Evolutionary conservation across 1,284 basidiomycete genomes (phyloP).

Genomic region (Cystobasidium pallidum): DNA sequence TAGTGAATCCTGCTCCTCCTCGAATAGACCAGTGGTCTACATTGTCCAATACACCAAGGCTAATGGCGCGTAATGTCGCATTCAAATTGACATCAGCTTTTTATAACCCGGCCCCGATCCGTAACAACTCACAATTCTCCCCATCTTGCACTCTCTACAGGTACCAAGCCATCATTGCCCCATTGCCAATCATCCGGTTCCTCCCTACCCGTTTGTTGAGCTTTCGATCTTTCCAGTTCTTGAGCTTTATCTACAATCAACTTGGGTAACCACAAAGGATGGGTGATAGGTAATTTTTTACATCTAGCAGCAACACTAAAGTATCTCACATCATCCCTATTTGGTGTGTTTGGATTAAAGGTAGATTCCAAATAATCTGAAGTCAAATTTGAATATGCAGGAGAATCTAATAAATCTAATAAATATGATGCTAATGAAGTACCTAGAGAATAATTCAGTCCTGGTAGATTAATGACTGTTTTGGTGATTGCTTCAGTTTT

Average conservation of each 20-base stretch:
- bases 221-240: conserved; percentile 66
- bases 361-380: conserved; percentile 78
- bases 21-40: conserved; percentile 97
- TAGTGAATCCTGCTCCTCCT: conserved; percentile 65
- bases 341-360: conserved; percentile 90
- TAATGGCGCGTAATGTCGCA: no score
- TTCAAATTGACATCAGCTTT: no score
- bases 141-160: conserved; percentile 85
- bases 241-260: conserved; percentile 77
- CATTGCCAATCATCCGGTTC: conserved; percentile 62
- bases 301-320: conserved; percentile 84
- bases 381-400: conserved; percentile 93
- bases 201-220: conserved; percentile 58
- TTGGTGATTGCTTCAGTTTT: conserved; percentile 34
- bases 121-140: conserved; percentile 68
- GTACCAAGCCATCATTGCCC: conserved; percentile 95
- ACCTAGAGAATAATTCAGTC: conserved; percentile 62
- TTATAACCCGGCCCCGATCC: no score
- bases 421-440: conserved; percentile 83
- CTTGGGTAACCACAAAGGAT: conserved; percentile 96
- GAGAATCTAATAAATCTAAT: conserved; percentile 91
- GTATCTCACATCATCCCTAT: conserved; percentile 80
- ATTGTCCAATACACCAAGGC: conserved; percentile 80
- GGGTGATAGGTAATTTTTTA: conserved; percentile 74
- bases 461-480: conserved; percentile 44